A percentile compares a stretch with the other conserved stretches of the same genome.
These are phyloP conservation scores for Fraxinus sp. DNA, from an alignment of 305 asterid species.

Conservation along the genomic window DNA sequence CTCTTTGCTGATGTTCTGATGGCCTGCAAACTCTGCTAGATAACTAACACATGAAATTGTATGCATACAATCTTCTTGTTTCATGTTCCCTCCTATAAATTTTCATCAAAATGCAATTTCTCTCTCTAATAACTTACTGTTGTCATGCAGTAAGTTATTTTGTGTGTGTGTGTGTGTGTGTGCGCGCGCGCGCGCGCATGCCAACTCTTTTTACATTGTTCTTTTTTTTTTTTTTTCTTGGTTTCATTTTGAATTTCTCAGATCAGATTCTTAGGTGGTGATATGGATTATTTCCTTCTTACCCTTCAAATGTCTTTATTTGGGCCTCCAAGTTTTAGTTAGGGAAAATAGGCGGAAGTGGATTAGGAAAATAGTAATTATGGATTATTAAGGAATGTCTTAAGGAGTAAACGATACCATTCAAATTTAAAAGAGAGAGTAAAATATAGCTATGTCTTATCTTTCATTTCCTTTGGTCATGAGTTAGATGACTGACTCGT, in stretches of 20 bases:
- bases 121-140: neutral
- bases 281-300: neutral
- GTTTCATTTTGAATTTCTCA: neutral
- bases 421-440: neutral
- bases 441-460: neutral
- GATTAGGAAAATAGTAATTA: neutral
- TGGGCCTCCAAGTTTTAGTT: neutral
- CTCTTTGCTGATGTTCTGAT: neutral
- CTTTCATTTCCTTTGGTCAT: neutral
- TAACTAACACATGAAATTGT: neutral
- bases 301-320: neutral
- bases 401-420: neutral
- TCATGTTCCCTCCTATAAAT: neutral
- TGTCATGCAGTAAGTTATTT: neutral
- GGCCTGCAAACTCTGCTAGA: neutral
- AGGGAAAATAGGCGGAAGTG: neutral
- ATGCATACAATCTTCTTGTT: neutral
- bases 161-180: too few relatives aligned
- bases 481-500: neutral
- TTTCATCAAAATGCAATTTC: neutral
- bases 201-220: neutral
- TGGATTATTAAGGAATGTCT: neutral
- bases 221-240: neutral
- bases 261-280: neutral
- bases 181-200: neutral